Evolutionary conservation across 495 filamentous ascomycete species (phyloP), one percentile per base, ranked within the genome.

Genomic region (Astrocystis sublimbata): DNA sequence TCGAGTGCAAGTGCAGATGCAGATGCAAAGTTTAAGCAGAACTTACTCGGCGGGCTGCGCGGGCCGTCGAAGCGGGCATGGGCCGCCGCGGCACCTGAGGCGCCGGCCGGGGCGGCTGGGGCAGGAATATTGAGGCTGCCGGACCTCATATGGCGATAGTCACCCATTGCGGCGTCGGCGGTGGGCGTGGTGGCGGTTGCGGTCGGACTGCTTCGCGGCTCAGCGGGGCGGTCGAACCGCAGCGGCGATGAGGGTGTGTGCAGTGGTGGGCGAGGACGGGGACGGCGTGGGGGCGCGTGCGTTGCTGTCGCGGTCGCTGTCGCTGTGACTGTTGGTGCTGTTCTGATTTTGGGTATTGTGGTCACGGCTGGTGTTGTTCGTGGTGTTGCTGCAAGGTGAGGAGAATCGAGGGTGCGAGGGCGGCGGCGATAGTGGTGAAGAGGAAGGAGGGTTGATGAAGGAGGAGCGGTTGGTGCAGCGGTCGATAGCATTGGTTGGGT

Each of bases 11-110:
- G 41, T 40, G 56, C 45, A 31, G 23, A 38, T 2, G 6, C 19
- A 13, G 52, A 2, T 23, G 46, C 51, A 45, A 7, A 40, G 26
- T 43, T 24, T 35, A 63, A 13, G 33, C 49, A 17, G 10, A 19
- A 65, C 87, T 71, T 76, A 93, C 89, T 93, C 6, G 92, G 92
- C 47, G 92, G 92, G 74, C 92, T 96, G 69, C 92, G 82, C 26
- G 88, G 83, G 45, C 86, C 84, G 30, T 86, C 88, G 68, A 89
- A 90, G 62, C 79, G 71, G 57, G 65, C 65, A 41, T 75, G 72
- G 42, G 75, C 73, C 55, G 74, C 73, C 61, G 80, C 71, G 47
- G 76, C 73, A 60, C 68, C 71, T 67, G 78, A 71, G 28, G 75
- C 71, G 71, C 72, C 28, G 28, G 80, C 71, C 52, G 75, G 68